These are phyloP conservation scores for Copromyces sp. DNA, from an alignment of 495 filamentous ascomycete genomes.

Conservation along the genomic window DNA sequence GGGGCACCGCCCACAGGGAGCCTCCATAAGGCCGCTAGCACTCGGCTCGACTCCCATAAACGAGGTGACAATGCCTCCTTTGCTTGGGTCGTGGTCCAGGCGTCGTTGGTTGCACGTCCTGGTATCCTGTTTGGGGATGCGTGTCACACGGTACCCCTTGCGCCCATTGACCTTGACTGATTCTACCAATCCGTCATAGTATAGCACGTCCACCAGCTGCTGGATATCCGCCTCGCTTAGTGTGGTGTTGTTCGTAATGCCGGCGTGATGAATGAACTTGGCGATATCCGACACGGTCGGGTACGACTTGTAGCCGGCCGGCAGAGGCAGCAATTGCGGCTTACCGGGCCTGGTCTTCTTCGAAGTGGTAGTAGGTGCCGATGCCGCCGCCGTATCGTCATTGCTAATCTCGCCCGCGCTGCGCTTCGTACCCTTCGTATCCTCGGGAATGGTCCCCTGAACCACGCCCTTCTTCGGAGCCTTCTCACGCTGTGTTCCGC, in stretches of 20 bases:
- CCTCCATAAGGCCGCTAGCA: slow-evolving; percentile 64
- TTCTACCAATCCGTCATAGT: slow-evolving; percentile 71
- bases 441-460: slow-evolving; percentile 21
- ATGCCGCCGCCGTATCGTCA: slow-evolving; percentile 19
- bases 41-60: slow-evolving; percentile 28
- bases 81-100: slow-evolving; percentile 27
- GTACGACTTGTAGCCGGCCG: slow-evolving; percentile 60
- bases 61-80: neutral
- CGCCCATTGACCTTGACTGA: slow-evolving; percentile 33
- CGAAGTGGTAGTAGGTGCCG: slow-evolving; percentile 20
- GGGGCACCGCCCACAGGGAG: slow-evolving; percentile 84
- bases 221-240: slow-evolving; percentile 63
- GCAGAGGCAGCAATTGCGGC: slow-evolving; percentile 48
- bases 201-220: slow-evolving; percentile 73
- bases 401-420: slow-evolving; percentile 34
- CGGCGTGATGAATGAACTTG: slow-evolving; percentile 51
- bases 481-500: slow-evolving; percentile 10
- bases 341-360: slow-evolving; percentile 6
- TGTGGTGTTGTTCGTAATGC: slow-evolving; percentile 52
- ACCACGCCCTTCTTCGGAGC: slow-evolving; percentile 36
- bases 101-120: slow-evolving; percentile 22
- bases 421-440: slow-evolving; percentile 33
- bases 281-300: slow-evolving; percentile 68
- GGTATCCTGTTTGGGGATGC: slow-evolving; percentile 32
- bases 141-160: slow-evolving; percentile 39